Percentiles rank a stretch among this genome's conserved stretches.
These are phyloP conservation scores for Ogataea nonfermentans DNA, from an alignment of 805 yeast genomes.

Conservation along the genomic window DNA sequence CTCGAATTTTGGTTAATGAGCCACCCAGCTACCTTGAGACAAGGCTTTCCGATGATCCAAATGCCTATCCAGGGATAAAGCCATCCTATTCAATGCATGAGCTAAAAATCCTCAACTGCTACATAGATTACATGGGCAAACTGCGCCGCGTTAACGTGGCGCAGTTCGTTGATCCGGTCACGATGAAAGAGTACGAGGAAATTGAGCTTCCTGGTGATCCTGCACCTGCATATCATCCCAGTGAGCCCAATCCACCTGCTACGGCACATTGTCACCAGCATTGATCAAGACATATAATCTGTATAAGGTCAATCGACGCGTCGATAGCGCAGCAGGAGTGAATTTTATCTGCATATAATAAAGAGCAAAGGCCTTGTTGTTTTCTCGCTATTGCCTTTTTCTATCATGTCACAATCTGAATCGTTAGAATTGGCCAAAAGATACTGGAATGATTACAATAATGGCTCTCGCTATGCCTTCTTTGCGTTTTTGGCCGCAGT, in stretches of 20 bases:
- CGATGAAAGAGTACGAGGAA: conserved; percentile 14
- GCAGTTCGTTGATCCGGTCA: conserved; percentile 15
- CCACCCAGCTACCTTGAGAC: conserved; percentile 20
- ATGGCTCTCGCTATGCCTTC: conserved; percentile 58
- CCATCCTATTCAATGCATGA: conserved; percentile 19
- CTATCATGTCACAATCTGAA: conserved; percentile 1
- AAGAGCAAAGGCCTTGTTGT: no score
- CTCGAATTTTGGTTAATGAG: background rate
- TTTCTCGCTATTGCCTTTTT: no score
- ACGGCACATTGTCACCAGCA: background rate
- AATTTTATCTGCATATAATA: no score
- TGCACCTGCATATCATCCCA: conserved; percentile 2
- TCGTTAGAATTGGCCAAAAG: conserved; percentile 15
- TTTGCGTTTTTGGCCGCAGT: conserved; percentile 59
- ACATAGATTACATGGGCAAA: conserved; percentile 15
- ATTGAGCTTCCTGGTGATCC: conserved; percentile 10
- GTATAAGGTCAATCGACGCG: no score
- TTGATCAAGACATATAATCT: no score
- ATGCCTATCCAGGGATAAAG: conserved; percentile 8
- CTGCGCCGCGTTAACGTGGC: conserved; percentile 14
- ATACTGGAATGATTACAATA: conserved; percentile 14
- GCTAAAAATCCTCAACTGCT: conserved; percentile 10
- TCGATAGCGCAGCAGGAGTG: no score
- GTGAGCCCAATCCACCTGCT: background rate
- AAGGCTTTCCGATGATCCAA: conserved; percentile 9